phyloP scores from a whole-genome alignment of 176 grass and related monocot genomes.

The Puccinellia tenuiflora region DNA sequence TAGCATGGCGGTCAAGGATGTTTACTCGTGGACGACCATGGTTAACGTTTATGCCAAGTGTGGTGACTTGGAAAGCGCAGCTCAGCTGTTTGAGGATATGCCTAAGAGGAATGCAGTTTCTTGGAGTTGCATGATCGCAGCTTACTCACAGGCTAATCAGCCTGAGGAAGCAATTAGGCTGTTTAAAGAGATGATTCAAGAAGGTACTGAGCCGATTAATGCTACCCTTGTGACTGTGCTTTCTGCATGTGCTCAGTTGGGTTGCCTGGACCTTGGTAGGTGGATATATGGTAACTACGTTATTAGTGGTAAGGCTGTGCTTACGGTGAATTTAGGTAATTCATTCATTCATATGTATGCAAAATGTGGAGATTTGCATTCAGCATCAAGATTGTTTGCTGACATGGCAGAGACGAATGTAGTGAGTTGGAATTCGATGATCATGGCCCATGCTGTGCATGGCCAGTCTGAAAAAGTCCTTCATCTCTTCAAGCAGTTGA shows the following conservation, averaged over 20 bases:
- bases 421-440: slow-evolving; percentile 63
- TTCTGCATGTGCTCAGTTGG: slow-evolving; percentile 41
- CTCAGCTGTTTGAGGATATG: slow-evolving; percentile 36
- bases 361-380: slow-evolving; percentile 62
- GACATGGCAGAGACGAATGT: slow-evolving; percentile 50
- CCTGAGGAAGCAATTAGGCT: slow-evolving; percentile 37
- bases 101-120: slow-evolving; percentile 49
- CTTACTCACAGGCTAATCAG: slow-evolving; percentile 41
- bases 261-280: slow-evolving; percentile 57
- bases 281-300: slow-evolving; percentile 46
- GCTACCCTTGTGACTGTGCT: slow-evolving; percentile 56
- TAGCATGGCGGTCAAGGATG: slow-evolving; percentile 41
- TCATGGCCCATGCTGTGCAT: slow-evolving; percentile 47
- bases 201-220: slow-evolving; percentile 46
- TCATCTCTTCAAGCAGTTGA: slow-evolving; percentile 43
- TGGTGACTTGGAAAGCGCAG: slow-evolving; percentile 38
- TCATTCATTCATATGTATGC: slow-evolving; percentile 56
- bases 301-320: slow-evolving; percentile 19
- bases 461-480: slow-evolving; percentile 39
- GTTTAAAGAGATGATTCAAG: slow-evolving; percentile 47
- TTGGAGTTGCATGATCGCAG: slow-evolving; percentile 66
- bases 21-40: slow-evolving; percentile 67
- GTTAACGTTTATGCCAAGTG: slow-evolving; percentile 50
- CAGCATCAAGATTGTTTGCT: slow-evolving; percentile 48
- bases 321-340: slow-evolving; percentile 54